These are phyloP conservation scores for Sarocladium brachiariae DNA, from an alignment of 2,329 filamentous ascomycete genomes.

Conservation along the genomic window DNA sequence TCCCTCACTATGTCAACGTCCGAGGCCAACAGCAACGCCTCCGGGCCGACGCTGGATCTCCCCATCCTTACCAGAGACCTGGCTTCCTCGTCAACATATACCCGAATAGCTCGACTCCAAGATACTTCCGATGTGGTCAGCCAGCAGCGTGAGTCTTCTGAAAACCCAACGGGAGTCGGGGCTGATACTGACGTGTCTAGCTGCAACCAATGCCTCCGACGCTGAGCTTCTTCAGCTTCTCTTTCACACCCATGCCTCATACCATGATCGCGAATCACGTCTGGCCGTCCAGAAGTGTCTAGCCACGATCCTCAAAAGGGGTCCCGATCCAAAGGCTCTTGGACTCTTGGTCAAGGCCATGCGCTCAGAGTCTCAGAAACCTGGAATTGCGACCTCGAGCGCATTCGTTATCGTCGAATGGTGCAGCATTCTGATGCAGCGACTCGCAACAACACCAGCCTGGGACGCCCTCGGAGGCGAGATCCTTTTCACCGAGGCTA, in stretches of 20 bases:
- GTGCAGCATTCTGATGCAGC: slow-evolving; percentile 73
- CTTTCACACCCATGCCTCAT: slow-evolving; percentile 82
- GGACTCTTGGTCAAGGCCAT: slow-evolving; percentile 60
- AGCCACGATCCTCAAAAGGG: slow-evolving; percentile 53
- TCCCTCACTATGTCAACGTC: slow-evolving; percentile 28
- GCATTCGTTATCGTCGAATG: slow-evolving; percentile 89
- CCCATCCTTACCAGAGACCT: slow-evolving; percentile 42
- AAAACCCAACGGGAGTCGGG: too few species aligned
- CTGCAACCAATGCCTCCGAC: slow-evolving; percentile 7
- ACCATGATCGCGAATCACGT: slow-evolving; percentile 78
- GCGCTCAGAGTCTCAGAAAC: slow-evolving; percentile 67
- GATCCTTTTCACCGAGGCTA: slow-evolving; percentile 62
- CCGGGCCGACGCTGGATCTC: slow-evolving; percentile 40
- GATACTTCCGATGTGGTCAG: slow-evolving; percentile 4
- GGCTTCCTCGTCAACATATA: slow-evolving; percentile 54
- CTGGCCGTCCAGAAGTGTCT: slow-evolving; percentile 79
- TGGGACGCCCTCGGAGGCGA: slow-evolving; percentile 62
- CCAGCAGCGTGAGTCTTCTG: slow-evolving; percentile 1
- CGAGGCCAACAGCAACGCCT: slow-evolving; percentile 35
- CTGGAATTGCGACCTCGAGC: slow-evolving; percentile 68
- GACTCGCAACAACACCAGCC: slow-evolving; percentile 52
- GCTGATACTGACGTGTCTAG: neutral
- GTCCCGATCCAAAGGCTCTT: slow-evolving; percentile 48
- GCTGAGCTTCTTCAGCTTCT: slow-evolving; percentile 59
- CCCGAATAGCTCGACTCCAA: slow-evolving; percentile 48